Conservation (phyloP, 2,329 filamentous ascomycete species). For the Helotiales sp. region DNA sequence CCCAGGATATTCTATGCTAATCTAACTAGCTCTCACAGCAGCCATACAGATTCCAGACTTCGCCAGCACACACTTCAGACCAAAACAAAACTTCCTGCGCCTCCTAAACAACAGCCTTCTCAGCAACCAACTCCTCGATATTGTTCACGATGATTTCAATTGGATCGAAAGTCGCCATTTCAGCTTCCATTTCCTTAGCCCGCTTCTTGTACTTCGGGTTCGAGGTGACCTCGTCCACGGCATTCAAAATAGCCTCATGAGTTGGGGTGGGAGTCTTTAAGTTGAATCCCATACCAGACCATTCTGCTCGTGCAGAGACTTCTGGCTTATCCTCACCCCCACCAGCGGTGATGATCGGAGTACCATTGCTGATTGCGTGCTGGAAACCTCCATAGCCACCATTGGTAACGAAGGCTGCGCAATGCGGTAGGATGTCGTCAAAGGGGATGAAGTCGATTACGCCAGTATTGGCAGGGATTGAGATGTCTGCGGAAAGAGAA, state of each 20-base stretch:
- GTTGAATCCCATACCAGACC: constrained; percentile 46
- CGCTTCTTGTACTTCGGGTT: constrained; percentile 31
- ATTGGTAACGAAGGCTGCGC: constrained; percentile 45
- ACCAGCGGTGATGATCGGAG: constrained; percentile 45
- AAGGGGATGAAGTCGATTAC: constrained; percentile 47
- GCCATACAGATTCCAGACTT: not conserved
- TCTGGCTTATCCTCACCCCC: constrained; percentile 45
- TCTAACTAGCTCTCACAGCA: not conserved
- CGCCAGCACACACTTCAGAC: not conserved
- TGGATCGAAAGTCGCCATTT: constrained; percentile 30
- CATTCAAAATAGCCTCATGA: constrained; percentile 21
- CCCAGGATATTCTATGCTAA: not conserved
- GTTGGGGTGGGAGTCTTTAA: constrained; percentile 34
- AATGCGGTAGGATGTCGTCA: constrained; percentile 44
- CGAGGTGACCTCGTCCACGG: constrained; percentile 26
- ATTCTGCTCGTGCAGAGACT: constrained; percentile 42
- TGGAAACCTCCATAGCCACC: constrained; percentile 47
- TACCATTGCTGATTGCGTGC: constrained; percentile 42
- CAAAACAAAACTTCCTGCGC: not conserved
- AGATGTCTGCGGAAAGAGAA: constrained; percentile 38
- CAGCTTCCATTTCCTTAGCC: constrained; percentile 28
- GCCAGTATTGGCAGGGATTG: constrained; percentile 43
- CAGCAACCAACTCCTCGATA: constrained; percentile 31
- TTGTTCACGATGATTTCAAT: constrained; percentile 26
- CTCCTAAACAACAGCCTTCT: not conserved